A percentile compares a stretch with the other conserved stretches of the same genome.
phyloP scores from a whole-genome alignment of 176 grass and related monocot species.

The Eragrostis nindensis region DNA sequence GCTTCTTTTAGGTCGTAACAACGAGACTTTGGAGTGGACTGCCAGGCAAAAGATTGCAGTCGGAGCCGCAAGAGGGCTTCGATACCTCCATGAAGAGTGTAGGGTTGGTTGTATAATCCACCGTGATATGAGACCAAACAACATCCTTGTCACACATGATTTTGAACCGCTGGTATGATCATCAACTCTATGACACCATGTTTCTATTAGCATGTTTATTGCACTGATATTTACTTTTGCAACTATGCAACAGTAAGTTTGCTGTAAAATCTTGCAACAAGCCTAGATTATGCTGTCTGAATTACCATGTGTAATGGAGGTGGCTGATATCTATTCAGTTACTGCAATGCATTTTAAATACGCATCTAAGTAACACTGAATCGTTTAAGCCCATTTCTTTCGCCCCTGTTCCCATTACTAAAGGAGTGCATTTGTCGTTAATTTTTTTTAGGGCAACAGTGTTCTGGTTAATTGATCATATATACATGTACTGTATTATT shows the following conservation, averaged over 20 bases:
- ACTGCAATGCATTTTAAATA: background rate
- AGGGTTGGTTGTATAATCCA: slow-evolving; percentile 96
- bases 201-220: background rate
- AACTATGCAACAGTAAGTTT: background rate
- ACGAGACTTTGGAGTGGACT: slow-evolving; percentile 70
- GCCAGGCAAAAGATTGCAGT: slow-evolving; percentile 93
- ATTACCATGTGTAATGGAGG: background rate
- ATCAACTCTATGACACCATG: background rate
- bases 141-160: slow-evolving; percentile 97
- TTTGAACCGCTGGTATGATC: slow-evolving; percentile 89
- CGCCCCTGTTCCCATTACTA: background rate
- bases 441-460: too few species aligned
- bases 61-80: slow-evolving; percentile 82
- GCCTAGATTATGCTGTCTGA: background rate
- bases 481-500: background rate
- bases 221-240: background rate
- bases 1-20: slow-evolving; percentile 56
- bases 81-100: slow-evolving; percentile 96
- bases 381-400: background rate
- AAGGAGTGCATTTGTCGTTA: background rate
- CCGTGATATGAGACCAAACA: slow-evolving; percentile 95
- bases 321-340: too few species aligned
- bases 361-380: background rate
- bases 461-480: background rate
- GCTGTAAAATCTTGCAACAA: background rate